phyloP scores from a whole-genome alignment of 2,329 filamentous ascomycete genomes.

The Colletotrichum lentis region DNA sequence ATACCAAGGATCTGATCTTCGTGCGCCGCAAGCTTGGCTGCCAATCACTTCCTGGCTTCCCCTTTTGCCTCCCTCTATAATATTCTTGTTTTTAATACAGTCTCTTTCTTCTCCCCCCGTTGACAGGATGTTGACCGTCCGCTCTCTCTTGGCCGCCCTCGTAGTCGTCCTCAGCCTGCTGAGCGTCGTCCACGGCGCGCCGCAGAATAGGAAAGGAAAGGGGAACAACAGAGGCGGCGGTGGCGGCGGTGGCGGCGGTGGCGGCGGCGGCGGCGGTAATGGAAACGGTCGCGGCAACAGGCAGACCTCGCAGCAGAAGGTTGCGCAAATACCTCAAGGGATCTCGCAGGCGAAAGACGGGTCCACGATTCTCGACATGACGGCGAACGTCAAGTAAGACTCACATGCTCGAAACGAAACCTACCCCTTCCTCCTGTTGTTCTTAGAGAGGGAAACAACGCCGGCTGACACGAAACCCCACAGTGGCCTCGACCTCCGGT shows the following conservation, averaged over 20 bases:
- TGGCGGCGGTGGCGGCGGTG: conserved; percentile 1
- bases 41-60: background rate
- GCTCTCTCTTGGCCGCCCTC: conserved; percentile 32
- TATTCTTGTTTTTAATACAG: conserved; percentile 12
- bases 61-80: background rate
- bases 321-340: conserved; percentile 46
- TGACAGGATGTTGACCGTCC: conserved; percentile 38
- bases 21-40: conserved; percentile 36
- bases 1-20: conserved; percentile 22
- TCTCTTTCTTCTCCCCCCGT: background rate
- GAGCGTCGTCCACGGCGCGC: conserved; percentile 32
- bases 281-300: conserved; percentile 26
- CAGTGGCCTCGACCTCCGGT: conserved; percentile 62
- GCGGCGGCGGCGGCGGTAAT: background rate
- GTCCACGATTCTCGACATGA: conserved; percentile 63
- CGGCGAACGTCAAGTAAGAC: conserved; percentile 61
- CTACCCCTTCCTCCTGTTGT: background rate
- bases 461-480: conserved; percentile 41
- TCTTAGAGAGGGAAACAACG: background rate
- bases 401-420: too few species aligned
- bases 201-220: conserved; percentile 35
- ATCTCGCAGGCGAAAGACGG: conserved; percentile 60
- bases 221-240: conserved; percentile 27
- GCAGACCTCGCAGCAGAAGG: conserved; percentile 45
- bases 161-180: conserved; percentile 34